Evolutionary conservation across 73 alveolate genomes (phyloP).

Genomic region (Paramecium biaurelia): DNA sequence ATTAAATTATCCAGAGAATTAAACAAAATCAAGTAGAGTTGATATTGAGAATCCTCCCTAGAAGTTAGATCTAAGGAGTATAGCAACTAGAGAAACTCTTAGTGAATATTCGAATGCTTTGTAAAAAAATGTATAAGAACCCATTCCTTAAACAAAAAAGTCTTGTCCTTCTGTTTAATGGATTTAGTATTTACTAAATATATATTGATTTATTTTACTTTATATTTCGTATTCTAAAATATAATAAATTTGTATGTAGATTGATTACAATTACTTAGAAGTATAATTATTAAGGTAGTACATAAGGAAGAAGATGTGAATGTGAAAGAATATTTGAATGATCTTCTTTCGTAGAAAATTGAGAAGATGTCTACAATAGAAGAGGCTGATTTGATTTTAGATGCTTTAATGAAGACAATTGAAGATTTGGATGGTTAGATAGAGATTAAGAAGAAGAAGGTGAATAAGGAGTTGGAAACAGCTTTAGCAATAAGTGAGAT

Average conservation of each 20-base stretch:
- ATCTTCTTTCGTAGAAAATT: neutral
- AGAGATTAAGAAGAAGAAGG: neutral
- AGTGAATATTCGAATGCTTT: neutral
- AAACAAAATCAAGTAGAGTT: neutral
- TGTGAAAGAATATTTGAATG: neutral
- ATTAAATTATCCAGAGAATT: neutral
- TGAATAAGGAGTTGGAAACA: neutral
- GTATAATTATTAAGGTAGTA: neutral
- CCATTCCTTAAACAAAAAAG: neutral
- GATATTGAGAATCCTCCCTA: neutral
- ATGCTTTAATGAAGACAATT: neutral
- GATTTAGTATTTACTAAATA: neutral
- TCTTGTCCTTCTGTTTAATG: neutral
- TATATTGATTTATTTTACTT: neutral
- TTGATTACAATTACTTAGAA: neutral
- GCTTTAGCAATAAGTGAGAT: constrained; percentile 19
- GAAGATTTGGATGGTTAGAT: neutral
- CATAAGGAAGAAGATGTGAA: neutral
- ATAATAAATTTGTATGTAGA: neutral
- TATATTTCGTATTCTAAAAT: neutral
- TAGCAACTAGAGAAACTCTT: neutral
- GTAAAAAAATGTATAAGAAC: neutral
- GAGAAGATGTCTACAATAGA: neutral
- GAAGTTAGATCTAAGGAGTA: neutral
- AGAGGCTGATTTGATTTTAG: neutral